Conservation (phyloP, 2,329 filamentous ascomycete genomes). For the Fusarium palustre region DNA sequence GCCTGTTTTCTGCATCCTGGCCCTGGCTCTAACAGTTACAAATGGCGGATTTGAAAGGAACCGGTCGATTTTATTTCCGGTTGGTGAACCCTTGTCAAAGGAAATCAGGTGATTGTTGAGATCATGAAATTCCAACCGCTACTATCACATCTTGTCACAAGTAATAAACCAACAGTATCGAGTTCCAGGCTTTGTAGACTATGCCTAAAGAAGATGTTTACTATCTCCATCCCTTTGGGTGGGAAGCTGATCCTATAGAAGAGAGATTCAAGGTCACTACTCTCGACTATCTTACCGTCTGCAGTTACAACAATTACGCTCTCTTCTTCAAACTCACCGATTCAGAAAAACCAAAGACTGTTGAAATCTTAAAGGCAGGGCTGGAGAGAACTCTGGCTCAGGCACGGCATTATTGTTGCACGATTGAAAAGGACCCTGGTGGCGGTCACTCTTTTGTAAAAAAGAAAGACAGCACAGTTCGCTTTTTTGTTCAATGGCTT, state of each 20-base stretch:
- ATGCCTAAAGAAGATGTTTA: conserved; percentile 49
- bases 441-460: conserved; percentile 55
- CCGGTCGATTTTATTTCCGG: accelerated
- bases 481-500: conserved; percentile 54
- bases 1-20: not conserved
- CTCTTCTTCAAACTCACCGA: conserved; percentile 55
- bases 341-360: conserved; percentile 43
- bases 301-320: conserved; percentile 54
- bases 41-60: not conserved
- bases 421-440: conserved; percentile 54
- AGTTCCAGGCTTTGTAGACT: not conserved
- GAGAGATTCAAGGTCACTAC: conserved; percentile 54
- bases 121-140: too few species aligned
- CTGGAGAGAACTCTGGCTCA: conserved; percentile 55
- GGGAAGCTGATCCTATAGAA: conserved; percentile 54
- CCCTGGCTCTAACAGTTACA: too few species aligned
- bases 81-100: not conserved
- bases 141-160: not conserved
- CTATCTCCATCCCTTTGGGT: conserved; percentile 51
- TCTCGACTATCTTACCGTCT: conserved; percentile 52
- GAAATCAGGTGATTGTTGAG: too few species aligned
- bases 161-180: not conserved
- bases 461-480: conserved; percentile 50
- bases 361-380: conserved; percentile 49
- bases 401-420: conserved; percentile 53